phyloP scores from a whole-genome alignment of 2,329 filamentous ascomycete genomes.

The Cladophialophora immunda region DNA sequence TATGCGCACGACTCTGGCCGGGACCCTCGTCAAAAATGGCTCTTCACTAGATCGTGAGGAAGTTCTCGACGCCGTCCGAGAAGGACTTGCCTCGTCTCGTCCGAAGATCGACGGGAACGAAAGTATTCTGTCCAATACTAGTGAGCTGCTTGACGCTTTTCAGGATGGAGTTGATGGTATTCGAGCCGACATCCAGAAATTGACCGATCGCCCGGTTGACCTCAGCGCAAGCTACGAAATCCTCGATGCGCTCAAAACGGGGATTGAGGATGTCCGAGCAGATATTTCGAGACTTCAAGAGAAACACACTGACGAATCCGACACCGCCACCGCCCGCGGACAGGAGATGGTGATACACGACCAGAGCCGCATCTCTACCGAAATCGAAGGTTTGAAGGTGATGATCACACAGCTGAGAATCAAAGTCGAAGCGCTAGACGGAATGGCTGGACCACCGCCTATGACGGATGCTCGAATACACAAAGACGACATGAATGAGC shows the following conservation, averaged over 20 bases:
- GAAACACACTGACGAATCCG: slow-evolving; percentile 55
- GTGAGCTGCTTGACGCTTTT: slow-evolving; percentile 68
- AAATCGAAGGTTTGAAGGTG: slow-evolving; percentile 85
- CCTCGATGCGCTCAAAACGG: slow-evolving; percentile 84
- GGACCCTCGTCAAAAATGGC: slow-evolving; percentile 58
- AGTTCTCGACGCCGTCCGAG: slow-evolving; percentile 64
- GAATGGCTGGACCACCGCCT: slow-evolving; percentile 56
- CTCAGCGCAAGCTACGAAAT: slow-evolving; percentile 89
- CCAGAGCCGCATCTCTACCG: slow-evolving; percentile 66
- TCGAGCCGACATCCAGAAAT: slow-evolving; percentile 75
- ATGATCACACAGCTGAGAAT: slow-evolving; percentile 82
- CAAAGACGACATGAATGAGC: slow-evolving; percentile 57
- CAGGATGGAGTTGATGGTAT: slow-evolving; percentile 78
- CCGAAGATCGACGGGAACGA: slow-evolving; percentile 66
- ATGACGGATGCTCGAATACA: slow-evolving; percentile 53
- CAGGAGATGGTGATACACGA: slow-evolving; percentile 67
- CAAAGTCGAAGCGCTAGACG: slow-evolving; percentile 82
- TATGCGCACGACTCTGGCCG: slow-evolving; percentile 65
- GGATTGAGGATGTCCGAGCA: slow-evolving; percentile 75
- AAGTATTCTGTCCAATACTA: slow-evolving; percentile 61
- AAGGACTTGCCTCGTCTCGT: slow-evolving; percentile 63
- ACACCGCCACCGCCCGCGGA: slow-evolving; percentile 60
- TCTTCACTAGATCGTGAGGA: slow-evolving; percentile 67
- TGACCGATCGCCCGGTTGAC: slow-evolving; percentile 80
- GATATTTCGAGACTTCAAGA: slow-evolving; percentile 84